A percentile compares a stretch with the other conserved stretches of the same genome.
Evolutionary conservation across 306 rosid species (phyloP).

Genomic region (Quercus wislizeni): DNA sequence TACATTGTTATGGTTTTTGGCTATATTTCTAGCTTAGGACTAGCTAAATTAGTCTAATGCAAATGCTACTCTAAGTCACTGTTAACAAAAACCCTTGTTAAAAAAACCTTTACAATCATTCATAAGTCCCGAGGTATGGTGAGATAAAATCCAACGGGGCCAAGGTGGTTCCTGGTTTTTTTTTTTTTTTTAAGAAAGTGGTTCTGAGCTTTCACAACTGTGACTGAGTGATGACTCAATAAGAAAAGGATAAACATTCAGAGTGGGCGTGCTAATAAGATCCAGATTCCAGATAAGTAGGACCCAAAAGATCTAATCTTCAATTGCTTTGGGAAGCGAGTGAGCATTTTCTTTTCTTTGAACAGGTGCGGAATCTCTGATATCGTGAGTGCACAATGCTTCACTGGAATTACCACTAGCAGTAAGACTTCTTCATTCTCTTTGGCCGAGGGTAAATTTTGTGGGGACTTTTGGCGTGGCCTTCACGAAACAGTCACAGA

Average conservation of each 20-base stretch:
- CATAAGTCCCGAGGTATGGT: neutral
- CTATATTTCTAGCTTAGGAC: no score
- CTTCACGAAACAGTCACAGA: slow-evolving; percentile 2
- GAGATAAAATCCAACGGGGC: neutral
- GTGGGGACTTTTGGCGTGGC: slow-evolving; percentile 4
- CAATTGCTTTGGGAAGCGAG: slow-evolving; percentile 9
- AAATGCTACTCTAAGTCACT: no score
- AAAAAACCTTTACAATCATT: no score
- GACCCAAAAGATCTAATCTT: neutral
- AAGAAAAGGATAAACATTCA: neutral
- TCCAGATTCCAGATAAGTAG: neutral
- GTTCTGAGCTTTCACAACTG: neutral
- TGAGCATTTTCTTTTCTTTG: neutral
- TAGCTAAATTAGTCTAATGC: no score
- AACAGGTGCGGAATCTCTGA: slow-evolving; percentile 34
- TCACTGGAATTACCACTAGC: neutral
- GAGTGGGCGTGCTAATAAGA: neutral
- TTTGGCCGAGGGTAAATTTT: neutral
- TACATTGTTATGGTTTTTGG: no score
- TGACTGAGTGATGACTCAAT: neutral
- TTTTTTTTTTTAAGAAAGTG: no score
- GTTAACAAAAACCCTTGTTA: no score
- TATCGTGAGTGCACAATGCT: slow-evolving; percentile 3
- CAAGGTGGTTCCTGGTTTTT: no score
- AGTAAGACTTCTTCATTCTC: slow-evolving; percentile 11